Evolutionary conservation across 176 grass and related monocot species (phyloP).

Genomic region (Thinopyrum elongatum): DNA sequence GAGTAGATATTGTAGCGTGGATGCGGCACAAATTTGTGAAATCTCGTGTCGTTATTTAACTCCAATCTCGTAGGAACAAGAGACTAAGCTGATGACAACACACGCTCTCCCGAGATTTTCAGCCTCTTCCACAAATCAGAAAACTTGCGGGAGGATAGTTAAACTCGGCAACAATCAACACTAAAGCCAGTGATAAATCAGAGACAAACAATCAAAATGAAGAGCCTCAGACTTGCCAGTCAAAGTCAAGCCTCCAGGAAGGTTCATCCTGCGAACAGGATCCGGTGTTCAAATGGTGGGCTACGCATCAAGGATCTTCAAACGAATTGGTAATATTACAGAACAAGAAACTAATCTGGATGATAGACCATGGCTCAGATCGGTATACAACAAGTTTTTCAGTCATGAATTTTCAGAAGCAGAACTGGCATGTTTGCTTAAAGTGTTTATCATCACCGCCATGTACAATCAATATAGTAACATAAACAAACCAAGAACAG

Average conservation of each 20-base stretch:
- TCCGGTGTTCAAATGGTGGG: slow-evolving; percentile 16
- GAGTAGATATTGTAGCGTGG: too few species aligned
- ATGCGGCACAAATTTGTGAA: background rate
- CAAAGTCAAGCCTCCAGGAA: slow-evolving; percentile 36
- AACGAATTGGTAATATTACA: background rate
- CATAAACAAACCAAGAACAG: rapidly evolving
- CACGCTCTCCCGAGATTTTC: slow-evolving; percentile 42
- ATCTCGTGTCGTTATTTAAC: slow-evolving; percentile 72
- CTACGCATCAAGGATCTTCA: background rate
- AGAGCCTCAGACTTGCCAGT: slow-evolving; percentile 24
- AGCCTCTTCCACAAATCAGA: slow-evolving; percentile 36
- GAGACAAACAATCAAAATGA: too few species aligned
- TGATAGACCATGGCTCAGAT: slow-evolving; percentile 26
- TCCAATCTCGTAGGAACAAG: slow-evolving; percentile 28
- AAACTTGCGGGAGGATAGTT: slow-evolving; percentile 45
- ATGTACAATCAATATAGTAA: background rate
- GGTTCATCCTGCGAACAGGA: slow-evolving; percentile 56
- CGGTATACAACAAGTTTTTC: slow-evolving; percentile 40
- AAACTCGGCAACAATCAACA: slow-evolving; percentile 11
- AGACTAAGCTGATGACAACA: slow-evolving; percentile 78
- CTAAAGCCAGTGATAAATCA: background rate
- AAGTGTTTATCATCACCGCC: slow-evolving; percentile 44
- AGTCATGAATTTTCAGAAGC: slow-evolving; percentile 80
- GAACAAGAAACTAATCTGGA: background rate
- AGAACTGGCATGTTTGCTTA: slow-evolving; percentile 68